These are phyloP conservation scores for Sarcodon sp. DNA, from an alignment of 768 basidiomycete species.

Conservation along the genomic window DNA sequence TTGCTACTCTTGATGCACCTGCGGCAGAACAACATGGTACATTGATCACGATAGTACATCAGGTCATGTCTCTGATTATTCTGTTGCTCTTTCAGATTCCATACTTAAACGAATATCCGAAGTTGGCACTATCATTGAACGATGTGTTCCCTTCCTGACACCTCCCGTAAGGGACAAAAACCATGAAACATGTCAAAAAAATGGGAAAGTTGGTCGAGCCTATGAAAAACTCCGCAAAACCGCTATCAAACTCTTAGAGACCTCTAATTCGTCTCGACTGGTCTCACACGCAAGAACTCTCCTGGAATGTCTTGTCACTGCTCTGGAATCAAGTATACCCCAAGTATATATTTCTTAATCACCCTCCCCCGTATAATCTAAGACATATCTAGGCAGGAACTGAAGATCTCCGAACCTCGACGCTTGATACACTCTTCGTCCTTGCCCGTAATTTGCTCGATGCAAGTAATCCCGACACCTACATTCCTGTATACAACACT, in stretches of 20 bases:
- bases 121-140: not conserved
- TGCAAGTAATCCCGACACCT: slow-evolving; percentile 29
- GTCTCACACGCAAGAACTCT: slow-evolving; percentile 13
- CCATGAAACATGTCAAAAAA: slow-evolving; percentile 24
- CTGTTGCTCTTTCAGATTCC: too few species aligned
- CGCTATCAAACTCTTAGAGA: slow-evolving; percentile 34
- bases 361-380: not conserved
- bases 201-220: slow-evolving; percentile 44
- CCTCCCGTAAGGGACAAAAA: slow-evolving; percentile 9
- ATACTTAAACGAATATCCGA: too few species aligned
- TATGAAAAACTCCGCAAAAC: slow-evolving; percentile 45
- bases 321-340: slow-evolving; percentile 17
- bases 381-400: slow-evolving; percentile 12
- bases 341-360: slow-evolving; percentile 13
- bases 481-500: slow-evolving; percentile 30
- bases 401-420: slow-evolving; percentile 26
- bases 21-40: not conserved
- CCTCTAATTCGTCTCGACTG: not conserved
- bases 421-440: slow-evolving; percentile 42
- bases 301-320: slow-evolving; percentile 21
- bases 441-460: slow-evolving; percentile 33
- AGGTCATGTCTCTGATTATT: too few species aligned
- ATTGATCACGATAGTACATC: not conserved
- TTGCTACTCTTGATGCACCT: not conserved
- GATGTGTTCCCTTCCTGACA: slow-evolving; percentile 4